Evolutionary conservation across 2,329 filamentous ascomycete species (phyloP), one percentile per base, ranked within the genome.

Genomic region (Leptographium flavum): DNA sequence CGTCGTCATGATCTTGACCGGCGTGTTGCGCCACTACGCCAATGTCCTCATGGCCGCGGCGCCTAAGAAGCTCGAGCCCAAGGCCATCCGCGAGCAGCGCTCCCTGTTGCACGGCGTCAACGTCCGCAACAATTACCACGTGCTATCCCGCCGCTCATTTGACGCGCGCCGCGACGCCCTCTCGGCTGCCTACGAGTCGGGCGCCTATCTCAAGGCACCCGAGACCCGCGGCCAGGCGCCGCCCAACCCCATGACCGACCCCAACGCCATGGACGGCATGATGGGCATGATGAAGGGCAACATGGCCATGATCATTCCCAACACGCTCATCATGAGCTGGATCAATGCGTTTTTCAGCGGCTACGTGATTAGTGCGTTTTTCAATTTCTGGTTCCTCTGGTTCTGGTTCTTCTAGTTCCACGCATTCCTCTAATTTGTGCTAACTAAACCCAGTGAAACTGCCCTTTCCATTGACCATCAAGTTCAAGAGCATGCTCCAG

Each of bases 261-360:
- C 93, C 21, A 83, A 83, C 40, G 87, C 86, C 47, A 98, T 98
- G 92, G 93, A 98, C 60, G 90, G 88, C 54, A 98, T 98, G 92
- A 98, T 98, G 92, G 90, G 92, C 54, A 94, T 94, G 87, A 94
- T 98, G 86, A 98, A 98, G 76, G 88, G 88, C 47, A 94, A 98
- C 61, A 94, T 98, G 84, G 90, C 92, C 52, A 98, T 96, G 92
- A 96, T 98, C 70, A 87, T 98, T 47, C 92, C 92, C 41, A 94
- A 98, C 65, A 96, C 88, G 6, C 67, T 98, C 60, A 98, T 98
- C 55, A 98, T 98, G 92, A 92, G 90, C 53, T 98, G 92, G 92
- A 96, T 98, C 62, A 98, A 98, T 67, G 88, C 92, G 0, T 98
- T 96, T 61, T 98, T 98, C 58, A 93, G 87, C 43, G 92, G 92